Evolutionary conservation across 2,329 filamentous ascomycete genomes (phyloP).

Genomic region (Colletotrichum sp.): DNA sequence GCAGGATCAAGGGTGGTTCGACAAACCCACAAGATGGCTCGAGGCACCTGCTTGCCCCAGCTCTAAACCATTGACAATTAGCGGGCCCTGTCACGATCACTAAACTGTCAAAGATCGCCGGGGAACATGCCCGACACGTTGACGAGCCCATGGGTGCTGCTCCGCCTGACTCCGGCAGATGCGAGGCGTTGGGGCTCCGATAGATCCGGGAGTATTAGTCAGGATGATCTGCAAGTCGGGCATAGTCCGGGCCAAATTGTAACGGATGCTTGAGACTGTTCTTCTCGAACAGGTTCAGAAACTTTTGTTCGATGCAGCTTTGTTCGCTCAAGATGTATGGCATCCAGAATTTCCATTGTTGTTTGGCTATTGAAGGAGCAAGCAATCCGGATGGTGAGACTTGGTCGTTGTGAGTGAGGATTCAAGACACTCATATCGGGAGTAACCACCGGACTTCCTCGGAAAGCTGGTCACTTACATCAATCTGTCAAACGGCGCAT

Average conservation of each 20-base stretch:
- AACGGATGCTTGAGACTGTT: neutral
- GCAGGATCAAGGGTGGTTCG: neutral
- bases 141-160: neutral
- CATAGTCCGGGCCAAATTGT: neutral
- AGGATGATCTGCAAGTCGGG: neutral
- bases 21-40: neutral
- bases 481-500: neutral
- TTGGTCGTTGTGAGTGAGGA: neutral
- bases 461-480: neutral
- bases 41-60: neutral
- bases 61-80: neutral
- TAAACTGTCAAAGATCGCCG: neutral
- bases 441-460: rapidly evolving
- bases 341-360: neutral
- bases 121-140: neutral
- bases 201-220: neutral
- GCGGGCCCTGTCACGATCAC: neutral
- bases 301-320: neutral
- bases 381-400: neutral
- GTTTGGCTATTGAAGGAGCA: rapidly evolving
- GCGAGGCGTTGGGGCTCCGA: neutral
- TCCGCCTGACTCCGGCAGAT: neutral
- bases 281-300: neutral
- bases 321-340: neutral
- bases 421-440: neutral